Conservation (phyloP, 2,329 filamentous ascomycete genomes). For the Trematosphaeria pertusa region DNA sequence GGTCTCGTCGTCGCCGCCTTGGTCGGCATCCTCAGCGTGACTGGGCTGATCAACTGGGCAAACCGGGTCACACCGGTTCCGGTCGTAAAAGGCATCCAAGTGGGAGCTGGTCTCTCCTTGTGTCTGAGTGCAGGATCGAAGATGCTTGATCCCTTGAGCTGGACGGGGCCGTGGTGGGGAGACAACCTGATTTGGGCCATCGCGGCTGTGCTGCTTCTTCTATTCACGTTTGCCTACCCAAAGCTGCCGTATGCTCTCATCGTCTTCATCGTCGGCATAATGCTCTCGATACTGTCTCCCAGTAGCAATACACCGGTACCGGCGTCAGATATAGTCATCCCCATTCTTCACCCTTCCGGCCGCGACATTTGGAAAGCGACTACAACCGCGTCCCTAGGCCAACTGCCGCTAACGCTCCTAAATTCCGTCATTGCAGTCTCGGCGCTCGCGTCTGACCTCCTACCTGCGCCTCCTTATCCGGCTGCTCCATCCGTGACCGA, state of each 20-base stretch:
- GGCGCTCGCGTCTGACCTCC: conserved; percentile 77
- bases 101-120: conserved; percentile 86
- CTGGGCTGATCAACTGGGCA: conserved; percentile 78
- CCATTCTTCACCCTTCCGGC: conserved; percentile 53
- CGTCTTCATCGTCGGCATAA: conserved; percentile 72
- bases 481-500: conserved; percentile 73
- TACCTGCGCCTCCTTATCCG: conserved; percentile 67
- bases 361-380: conserved; percentile 61
- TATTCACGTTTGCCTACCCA: conserved; percentile 69
- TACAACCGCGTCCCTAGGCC: conserved; percentile 76
- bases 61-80: conserved; percentile 80
- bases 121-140: conserved; percentile 75
- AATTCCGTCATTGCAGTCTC: conserved; percentile 92
- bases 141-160: conserved; percentile 72
- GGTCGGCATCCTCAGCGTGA: conserved; percentile 78
- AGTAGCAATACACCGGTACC: conserved; percentile 13
- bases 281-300: conserved; percentile 63
- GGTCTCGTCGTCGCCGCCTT: conserved; percentile 78
- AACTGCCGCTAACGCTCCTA: conserved; percentile 87
- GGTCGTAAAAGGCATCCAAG: conserved; percentile 92
- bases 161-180: conserved; percentile 69
- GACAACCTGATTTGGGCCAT: conserved; percentile 83
- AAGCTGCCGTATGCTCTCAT: conserved; percentile 79
- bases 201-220: conserved; percentile 73
- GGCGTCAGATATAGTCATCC: conserved; percentile 62